phyloP scores from a whole-genome alignment of 169 alveolate genomes.

The Eimeria maxima region DNA sequence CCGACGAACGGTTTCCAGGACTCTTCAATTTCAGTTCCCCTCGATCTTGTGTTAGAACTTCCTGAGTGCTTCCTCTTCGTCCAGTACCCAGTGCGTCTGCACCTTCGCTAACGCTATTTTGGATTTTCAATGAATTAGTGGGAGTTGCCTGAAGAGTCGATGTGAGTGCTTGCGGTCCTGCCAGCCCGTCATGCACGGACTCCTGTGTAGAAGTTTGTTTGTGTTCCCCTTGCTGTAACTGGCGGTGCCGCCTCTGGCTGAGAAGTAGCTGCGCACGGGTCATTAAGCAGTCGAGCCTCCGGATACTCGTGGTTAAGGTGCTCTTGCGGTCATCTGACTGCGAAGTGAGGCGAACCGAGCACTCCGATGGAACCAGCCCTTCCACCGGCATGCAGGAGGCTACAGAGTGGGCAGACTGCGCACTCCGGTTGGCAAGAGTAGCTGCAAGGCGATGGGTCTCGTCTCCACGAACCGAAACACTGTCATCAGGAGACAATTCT shows the following conservation, averaged over 20 bases:
- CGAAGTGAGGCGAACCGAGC: background rate
- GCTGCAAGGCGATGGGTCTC: conserved; percentile 21
- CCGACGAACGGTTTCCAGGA: background rate
- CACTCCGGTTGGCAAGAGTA: background rate
- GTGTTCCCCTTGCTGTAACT: conserved; percentile 18
- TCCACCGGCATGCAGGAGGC: background rate
- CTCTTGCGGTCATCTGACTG: conserved; percentile 67
- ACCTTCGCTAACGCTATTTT: background rate
- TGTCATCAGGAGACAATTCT: conserved; percentile 72
- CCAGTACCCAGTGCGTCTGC: background rate
- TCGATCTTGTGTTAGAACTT: background rate
- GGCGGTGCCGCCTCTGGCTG: conserved; percentile 67
- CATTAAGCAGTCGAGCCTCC: conserved; percentile 69
- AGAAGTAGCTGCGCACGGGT: conserved; percentile 68
- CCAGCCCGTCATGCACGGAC: background rate
- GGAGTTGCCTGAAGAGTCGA: background rate
- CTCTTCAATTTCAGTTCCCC: background rate
- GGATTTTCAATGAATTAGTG: background rate
- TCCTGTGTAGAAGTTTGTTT: background rate
- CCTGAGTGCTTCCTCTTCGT: conserved; percentile 20
- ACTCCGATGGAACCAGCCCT: background rate
- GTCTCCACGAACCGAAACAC: conserved; percentile 73
- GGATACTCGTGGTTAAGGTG: conserved; percentile 67
- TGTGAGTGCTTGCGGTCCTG: background rate
- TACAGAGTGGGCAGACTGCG: conserved; percentile 2